Conservation (phyloP, 495 filamentous ascomycete species). For the Hypoxylon cercidicola region DNA sequence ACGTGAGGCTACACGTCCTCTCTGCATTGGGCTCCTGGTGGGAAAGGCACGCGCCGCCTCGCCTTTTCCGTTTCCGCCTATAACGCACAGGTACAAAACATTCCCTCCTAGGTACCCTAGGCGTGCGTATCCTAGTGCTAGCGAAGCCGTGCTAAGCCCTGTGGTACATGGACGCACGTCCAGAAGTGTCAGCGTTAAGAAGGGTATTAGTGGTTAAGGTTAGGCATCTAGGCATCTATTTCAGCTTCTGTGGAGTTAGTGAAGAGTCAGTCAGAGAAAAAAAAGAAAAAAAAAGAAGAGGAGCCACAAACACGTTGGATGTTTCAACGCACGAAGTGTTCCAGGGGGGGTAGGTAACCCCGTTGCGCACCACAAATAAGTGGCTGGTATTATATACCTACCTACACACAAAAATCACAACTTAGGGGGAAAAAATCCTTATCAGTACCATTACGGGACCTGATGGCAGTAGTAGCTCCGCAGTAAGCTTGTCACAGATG, state of each 20-base stretch:
- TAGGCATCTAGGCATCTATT: slow-evolving; percentile 28
- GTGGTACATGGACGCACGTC: too few species aligned
- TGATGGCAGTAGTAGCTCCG: slow-evolving; percentile 26
- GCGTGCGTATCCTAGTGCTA: background rate
- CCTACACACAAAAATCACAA: slow-evolving; percentile 13
- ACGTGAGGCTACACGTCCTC: too few species aligned
- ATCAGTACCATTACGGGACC: slow-evolving; percentile 36
- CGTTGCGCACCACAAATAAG: slow-evolving; percentile 42
- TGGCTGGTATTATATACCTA: slow-evolving; percentile 42
- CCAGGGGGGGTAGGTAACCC: slow-evolving; percentile 27
- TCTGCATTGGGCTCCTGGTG: slow-evolving; percentile 3
- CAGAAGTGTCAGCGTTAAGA: too few species aligned
- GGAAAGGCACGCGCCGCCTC: slow-evolving; percentile 8
- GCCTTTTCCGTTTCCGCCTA: slow-evolving; percentile 3
- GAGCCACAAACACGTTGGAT: slow-evolving; percentile 40
- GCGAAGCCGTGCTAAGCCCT: background rate
- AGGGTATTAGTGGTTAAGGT: too few species aligned
- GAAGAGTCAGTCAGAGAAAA: slow-evolving; percentile 1
- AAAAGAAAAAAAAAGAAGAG: background rate
- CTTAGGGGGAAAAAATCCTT: slow-evolving; percentile 13
- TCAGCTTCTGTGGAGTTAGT: slow-evolving; percentile 21
- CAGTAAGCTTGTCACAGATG: slow-evolving; percentile 41
- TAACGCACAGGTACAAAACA: background rate
- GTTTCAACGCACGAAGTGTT: slow-evolving; percentile 36
- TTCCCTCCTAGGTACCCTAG: slow-evolving; percentile 3